Base-by-base conservation (phyloP, 2,329 filamentous ascomycete species). In the Colletotrichum sojae region DNA sequence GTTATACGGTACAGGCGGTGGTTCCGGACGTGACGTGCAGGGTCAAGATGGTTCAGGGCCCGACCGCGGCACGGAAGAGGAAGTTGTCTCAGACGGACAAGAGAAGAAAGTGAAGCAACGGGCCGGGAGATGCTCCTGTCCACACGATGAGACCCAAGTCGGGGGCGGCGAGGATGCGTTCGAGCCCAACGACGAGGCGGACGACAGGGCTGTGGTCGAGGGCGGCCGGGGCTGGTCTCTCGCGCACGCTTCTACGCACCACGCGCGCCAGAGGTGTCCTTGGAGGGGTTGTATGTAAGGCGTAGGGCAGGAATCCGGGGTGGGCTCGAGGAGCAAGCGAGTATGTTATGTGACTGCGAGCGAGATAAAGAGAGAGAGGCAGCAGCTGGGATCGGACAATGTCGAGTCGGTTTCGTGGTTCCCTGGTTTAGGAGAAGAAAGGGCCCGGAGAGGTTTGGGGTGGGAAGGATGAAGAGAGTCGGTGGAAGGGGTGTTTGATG, bases 121-220 rank as follows among this genome's bases (percentile, higher is more conserved):
- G 70, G 70, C 73, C 63, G 70, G 71, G 70, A 69, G 73, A 72
- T 74, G 72, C 71, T 70, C 73, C 52, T 75, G 76, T 72, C 73
- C 73, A 70, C 75, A 71, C 74, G 73, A 76, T 75, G 75, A 76
- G 75, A 78, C 73, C 73, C 67, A 72, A 75, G 75, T 76, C 76
- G 75, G 75, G 73, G 72, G 73, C 76, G 73, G 73, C 74, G 78
- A 36, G 73, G 78, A 87, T 86, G 86, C 86, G 88, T 81, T 85
- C 80, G 81, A 85, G 85, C 86, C 86, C 83, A 87, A 88, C 81
- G 46, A 80, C 78, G 80, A 80, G 78, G 81, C 78, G 76, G 76
- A 75, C 73, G 75, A 80, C 76, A 77, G 73, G 73, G 70, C 73
- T 73, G 75, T 72, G 76, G 71, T 74, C 18, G 73, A 74, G 74